phyloP scores from a whole-genome alignment of 2,329 filamentous ascomycete species.

The Ascochyta lentis region DNA sequence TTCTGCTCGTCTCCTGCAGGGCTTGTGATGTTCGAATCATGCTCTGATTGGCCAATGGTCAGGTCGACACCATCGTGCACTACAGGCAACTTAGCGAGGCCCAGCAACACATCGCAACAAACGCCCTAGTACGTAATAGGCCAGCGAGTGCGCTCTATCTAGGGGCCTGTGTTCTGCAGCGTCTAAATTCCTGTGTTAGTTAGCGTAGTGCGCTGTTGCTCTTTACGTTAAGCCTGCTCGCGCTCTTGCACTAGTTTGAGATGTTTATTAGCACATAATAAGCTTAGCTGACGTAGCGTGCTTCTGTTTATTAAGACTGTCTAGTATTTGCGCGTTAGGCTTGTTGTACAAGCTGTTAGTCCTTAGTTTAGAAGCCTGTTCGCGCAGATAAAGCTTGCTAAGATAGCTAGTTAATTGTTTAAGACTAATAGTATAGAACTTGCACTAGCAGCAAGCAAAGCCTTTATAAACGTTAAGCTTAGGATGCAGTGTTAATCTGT shows the following conservation, averaged over 20 bases:
- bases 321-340: constrained; percentile 5
- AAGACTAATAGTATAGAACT: constrained; percentile 6
- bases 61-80: constrained; percentile 1
- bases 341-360: constrained; percentile 9
- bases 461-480: constrained; percentile 7
- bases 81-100: constrained; percentile 1
- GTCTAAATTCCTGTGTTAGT: constrained; percentile 8
- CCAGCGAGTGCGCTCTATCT: constrained; percentile 7
- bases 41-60: not conserved
- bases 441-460: constrained; percentile 3
- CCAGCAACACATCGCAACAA: constrained; percentile 4
- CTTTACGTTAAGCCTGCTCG: not conserved
- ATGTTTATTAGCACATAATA: constrained; percentile 2
- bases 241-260: constrained; percentile 5
- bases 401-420: constrained; percentile 8
- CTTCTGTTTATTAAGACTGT: constrained; percentile 7
- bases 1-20: constrained; percentile 1
- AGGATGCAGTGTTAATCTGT: constrained; percentile 1
- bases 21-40: constrained; percentile 4
- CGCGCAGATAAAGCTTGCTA: constrained; percentile 1
- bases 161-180: constrained; percentile 8
- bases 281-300: constrained; percentile 1
- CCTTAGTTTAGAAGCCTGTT: constrained; percentile 7
- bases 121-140: constrained; percentile 8
- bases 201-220: constrained; percentile 3